These are phyloP conservation scores for Teratosphaeria nubilosa DNA, from an alignment of 2,329 filamentous ascomycete species.

Conservation along the genomic window DNA sequence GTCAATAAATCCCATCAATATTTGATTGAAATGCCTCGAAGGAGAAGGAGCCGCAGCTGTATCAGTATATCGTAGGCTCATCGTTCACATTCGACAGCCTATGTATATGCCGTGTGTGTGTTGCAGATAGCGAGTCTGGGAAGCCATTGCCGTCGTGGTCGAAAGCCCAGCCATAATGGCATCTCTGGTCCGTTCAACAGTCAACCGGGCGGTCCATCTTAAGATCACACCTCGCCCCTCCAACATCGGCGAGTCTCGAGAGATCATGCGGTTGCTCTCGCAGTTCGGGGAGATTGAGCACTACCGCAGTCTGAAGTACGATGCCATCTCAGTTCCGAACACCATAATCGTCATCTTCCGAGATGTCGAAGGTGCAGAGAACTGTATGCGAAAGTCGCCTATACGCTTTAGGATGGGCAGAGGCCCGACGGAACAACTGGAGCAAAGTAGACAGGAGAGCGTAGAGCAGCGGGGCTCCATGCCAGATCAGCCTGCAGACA, in stretches of 20 bases:
- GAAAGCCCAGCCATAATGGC: not conserved
- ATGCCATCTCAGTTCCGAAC: slow-evolving; percentile 32
- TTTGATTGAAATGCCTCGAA: too few species aligned
- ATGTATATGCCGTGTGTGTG: too few species aligned
- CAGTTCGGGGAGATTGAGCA: slow-evolving; percentile 40
- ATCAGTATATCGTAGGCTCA: too few species aligned
- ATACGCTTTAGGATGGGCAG: slow-evolving; percentile 36
- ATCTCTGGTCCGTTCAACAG: slow-evolving; percentile 23
- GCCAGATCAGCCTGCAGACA: not conserved
- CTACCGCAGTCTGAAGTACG: slow-evolving; percentile 40
- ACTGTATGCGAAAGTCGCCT: slow-evolving; percentile 35
- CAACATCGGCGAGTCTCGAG: slow-evolving; percentile 39
- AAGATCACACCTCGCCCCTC: slow-evolving; percentile 37
- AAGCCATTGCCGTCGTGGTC: too few species aligned
- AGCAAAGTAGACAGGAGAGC: not conserved
- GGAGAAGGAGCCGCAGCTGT: too few species aligned
- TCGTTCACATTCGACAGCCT: too few species aligned
- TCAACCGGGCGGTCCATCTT: slow-evolving; percentile 37
- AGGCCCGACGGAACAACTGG: slow-evolving; percentile 8
- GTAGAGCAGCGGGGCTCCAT: not conserved
- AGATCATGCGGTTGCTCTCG: slow-evolving; percentile 38
- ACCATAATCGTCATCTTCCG: slow-evolving; percentile 38
- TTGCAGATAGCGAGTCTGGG: too few species aligned
- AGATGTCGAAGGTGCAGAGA: slow-evolving; percentile 29
- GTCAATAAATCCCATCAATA: too few species aligned